phyloP scores from a whole-genome alignment of 306 rosid genomes.

The Mucuna pruriens region DNA sequence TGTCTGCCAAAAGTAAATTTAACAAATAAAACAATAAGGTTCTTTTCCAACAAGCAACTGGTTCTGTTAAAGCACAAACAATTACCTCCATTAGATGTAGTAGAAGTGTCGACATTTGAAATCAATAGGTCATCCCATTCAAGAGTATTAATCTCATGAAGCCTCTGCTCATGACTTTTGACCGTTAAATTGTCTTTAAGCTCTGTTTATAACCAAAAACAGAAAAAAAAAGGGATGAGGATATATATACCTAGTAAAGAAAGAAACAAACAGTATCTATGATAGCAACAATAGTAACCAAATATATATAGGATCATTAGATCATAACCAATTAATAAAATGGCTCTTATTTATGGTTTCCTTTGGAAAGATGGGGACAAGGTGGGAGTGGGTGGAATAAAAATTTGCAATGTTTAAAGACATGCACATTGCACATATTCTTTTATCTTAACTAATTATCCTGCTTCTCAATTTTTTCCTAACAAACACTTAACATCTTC shows the following conservation, averaged over 20 bases:
- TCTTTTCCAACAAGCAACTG: slow-evolving; percentile 31
- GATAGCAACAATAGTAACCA: slow-evolving; percentile 11
- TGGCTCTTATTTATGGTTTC: neutral
- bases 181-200: slow-evolving; percentile 50
- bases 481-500: slow-evolving; percentile 9
- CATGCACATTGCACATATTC: neutral
- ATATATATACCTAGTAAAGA: slow-evolving; percentile 30
- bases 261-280: slow-evolving; percentile 23
- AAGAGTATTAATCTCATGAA: slow-evolving; percentile 91
- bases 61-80: slow-evolving; percentile 42
- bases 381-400: neutral
- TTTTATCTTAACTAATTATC: slow-evolving; percentile 8
- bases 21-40: slow-evolving; percentile 24
- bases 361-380: slow-evolving; percentile 20
- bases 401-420: slow-evolving; percentile 8
- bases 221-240: slow-evolving; percentile 37
- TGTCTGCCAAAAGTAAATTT: slow-evolving; percentile 51
- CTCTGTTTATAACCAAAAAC: slow-evolving; percentile 55
- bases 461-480: neutral
- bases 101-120: slow-evolving; percentile 50
- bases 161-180: slow-evolving; percentile 62
- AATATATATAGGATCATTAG: neutral
- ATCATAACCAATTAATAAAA: slow-evolving; percentile 13
- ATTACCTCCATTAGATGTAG: slow-evolving; percentile 66
- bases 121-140: slow-evolving; percentile 96